These are phyloP conservation scores for Spiraea crenata DNA, from an alignment of 331 rosid species.

Conservation along the genomic window DNA sequence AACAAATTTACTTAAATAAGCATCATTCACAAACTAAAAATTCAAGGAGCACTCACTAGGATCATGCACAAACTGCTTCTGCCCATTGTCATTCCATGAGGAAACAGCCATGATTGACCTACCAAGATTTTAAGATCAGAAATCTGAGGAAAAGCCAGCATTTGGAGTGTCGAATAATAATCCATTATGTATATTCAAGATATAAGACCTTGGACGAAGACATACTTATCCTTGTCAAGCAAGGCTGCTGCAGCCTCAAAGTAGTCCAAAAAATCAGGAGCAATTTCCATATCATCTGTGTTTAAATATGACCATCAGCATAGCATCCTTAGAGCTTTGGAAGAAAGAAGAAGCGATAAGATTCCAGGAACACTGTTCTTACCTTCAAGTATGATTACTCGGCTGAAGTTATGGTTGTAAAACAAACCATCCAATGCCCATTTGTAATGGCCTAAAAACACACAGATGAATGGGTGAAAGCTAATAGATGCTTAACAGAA, in stretches of 20 bases:
- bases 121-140: conserved; percentile 29
- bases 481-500: not conserved
- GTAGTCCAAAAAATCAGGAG: conserved; percentile 92
- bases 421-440: conserved; percentile 93
- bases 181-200: not conserved
- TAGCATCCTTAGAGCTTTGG: not conserved
- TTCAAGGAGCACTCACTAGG: conserved; percentile 61
- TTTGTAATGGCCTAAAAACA: conserved; percentile 78
- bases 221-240: conserved; percentile 93
- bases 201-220: conserved; percentile 14
- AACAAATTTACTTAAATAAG: not conserved
- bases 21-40: not conserved
- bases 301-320: conserved; percentile 29
- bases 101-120: conserved; percentile 97
- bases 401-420: conserved; percentile 75
- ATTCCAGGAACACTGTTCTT: conserved; percentile 26
- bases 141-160: conserved; percentile 18
- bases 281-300: conserved; percentile 98
- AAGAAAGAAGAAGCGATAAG: not conserved
- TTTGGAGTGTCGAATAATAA: not conserved
- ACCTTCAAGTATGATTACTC: conserved; percentile 96
- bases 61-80: conserved; percentile 87
- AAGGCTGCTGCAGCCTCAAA: conserved; percentile 79
- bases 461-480: not conserved
- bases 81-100: conserved; percentile 99